phyloP scores from a whole-genome alignment of 2,329 filamentous ascomycete genomes.

The Aspergillus japonicus region DNA sequence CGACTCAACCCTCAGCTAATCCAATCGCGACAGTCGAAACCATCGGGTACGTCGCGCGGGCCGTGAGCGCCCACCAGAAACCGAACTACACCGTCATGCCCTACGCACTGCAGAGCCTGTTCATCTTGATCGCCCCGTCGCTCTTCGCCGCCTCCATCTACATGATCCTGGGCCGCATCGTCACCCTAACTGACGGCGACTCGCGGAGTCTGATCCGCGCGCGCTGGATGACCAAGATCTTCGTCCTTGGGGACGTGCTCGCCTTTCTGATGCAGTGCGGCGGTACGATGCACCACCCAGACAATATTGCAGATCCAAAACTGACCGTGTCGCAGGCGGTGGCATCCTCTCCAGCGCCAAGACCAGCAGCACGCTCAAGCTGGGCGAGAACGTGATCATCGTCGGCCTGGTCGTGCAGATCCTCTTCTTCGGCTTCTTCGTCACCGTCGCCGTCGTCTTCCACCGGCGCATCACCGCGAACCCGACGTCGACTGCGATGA shows the following conservation, averaged over 20 bases:
- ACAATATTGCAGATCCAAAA: not conserved
- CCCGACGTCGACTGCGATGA: constrained; percentile 3
- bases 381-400: constrained; percentile 17
- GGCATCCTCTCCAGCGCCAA: constrained; percentile 11
- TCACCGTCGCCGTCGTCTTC: constrained; percentile 17
- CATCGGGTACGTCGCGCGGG: constrained; percentile 19
- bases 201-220: constrained; percentile 42
- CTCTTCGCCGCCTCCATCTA: constrained; percentile 53
- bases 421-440: constrained; percentile 20
- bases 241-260: constrained; percentile 49
- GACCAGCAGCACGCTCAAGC: not conserved
- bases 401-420: constrained; percentile 20
- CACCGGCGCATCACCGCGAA: constrained; percentile 12
- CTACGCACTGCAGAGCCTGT: constrained; percentile 45
- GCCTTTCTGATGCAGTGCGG: constrained; percentile 46
- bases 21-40: constrained; percentile 15
- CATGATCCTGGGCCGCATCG: constrained; percentile 49
- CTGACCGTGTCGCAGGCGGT: not conserved
- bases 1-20: too few species aligned
- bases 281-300: constrained; percentile 6
- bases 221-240: constrained; percentile 48
- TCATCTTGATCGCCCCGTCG: constrained; percentile 49
- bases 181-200: constrained; percentile 41
- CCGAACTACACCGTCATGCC: constrained; percentile 7
- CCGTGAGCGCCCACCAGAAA: constrained; percentile 15